Percentiles rank a stretch among this genome's conserved stretches.
Evolutionary conservation across 1,139 yeast genomes (phyloP).

Genomic region (Pichia sp.): DNA sequence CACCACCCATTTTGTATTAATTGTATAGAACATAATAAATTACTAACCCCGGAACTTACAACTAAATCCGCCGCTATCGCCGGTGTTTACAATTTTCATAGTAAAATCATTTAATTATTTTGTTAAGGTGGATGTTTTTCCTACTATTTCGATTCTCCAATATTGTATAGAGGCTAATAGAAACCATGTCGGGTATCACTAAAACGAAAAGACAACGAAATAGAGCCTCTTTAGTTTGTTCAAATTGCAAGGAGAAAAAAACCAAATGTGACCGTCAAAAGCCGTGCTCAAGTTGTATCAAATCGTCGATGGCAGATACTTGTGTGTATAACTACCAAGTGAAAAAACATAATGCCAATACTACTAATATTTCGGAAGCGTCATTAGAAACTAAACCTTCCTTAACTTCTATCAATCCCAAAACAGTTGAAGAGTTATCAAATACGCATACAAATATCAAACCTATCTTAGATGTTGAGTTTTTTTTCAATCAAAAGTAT

Average conservation of each 20-base stretch:
- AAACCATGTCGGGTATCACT: not conserved
- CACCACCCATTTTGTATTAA: no score
- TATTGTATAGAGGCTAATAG: no score
- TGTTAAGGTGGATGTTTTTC: no score
- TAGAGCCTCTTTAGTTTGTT: constrained; percentile 14
- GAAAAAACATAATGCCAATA: no score
- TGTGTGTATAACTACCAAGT: constrained; percentile 5
- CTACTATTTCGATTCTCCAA: no score
- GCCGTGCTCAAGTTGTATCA: constrained; percentile 17
- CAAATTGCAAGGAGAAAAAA: constrained; percentile 16
- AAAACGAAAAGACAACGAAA: constrained; percentile 11
- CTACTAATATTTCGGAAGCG: not conserved
- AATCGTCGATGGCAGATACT: constrained; percentile 1
- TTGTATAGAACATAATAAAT: not conserved
- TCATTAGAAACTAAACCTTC: no score
- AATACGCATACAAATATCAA: not conserved
- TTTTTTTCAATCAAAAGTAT: not conserved
- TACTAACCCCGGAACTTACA: no score
- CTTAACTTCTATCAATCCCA: no score
- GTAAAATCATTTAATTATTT: no score
- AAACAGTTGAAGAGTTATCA: no score
- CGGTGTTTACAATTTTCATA: no score
- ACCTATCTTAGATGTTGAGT: not conserved
- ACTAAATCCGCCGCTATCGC: not conserved
- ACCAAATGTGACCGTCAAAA: constrained; percentile 17